A percentile compares a stretch with the other conserved stretches of the same genome.
phyloP scores from a whole-genome alignment of 2,329 filamentous ascomycete genomes.

The Fusarium oxysporum region DNA sequence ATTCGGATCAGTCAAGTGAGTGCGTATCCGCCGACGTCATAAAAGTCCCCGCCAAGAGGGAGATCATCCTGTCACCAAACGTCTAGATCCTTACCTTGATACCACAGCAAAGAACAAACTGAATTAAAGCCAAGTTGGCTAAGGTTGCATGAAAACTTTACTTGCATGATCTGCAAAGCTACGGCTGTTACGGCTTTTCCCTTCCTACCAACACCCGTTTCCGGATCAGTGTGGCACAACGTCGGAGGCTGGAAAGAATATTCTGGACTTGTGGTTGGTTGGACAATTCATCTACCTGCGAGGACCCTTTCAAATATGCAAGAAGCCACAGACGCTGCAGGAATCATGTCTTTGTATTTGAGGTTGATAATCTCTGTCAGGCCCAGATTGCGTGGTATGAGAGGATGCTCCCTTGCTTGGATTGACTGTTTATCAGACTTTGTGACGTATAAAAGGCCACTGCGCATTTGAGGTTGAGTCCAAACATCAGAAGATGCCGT shows the following conservation, averaged over 20 bases:
- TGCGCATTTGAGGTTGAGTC: not conserved
- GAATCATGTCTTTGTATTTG: slow-evolving; percentile 1
- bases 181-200: slow-evolving; percentile 25
- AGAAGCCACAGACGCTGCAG: slow-evolving; percentile 4
- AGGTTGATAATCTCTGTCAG: not conserved
- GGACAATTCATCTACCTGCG: slow-evolving; percentile 11
- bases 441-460: slow-evolving; percentile 27
- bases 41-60: not conserved
- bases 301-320: not conserved
- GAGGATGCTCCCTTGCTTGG: slow-evolving; percentile 20
- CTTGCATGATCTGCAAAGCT: slow-evolving; percentile 16
- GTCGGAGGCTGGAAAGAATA: slow-evolving; percentile 18
- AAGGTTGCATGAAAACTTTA: not conserved
- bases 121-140: not conserved
- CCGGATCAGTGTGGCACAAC: slow-evolving; percentile 19
- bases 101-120: not conserved
- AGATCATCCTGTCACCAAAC: not conserved
- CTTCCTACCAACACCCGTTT: slow-evolving; percentile 18
- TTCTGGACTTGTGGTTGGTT: slow-evolving; percentile 31
- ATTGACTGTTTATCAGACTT: slow-evolving; percentile 20
- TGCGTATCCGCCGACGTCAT: slow-evolving; percentile 36
- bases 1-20: not conserved
- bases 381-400: slow-evolving; percentile 4
- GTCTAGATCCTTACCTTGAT: not conserved
- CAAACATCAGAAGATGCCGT: slow-evolving; percentile 32